phyloP scores from a whole-genome alignment of 2,329 filamentous ascomycete genomes.

The Colletotrichum caudatum region DNA sequence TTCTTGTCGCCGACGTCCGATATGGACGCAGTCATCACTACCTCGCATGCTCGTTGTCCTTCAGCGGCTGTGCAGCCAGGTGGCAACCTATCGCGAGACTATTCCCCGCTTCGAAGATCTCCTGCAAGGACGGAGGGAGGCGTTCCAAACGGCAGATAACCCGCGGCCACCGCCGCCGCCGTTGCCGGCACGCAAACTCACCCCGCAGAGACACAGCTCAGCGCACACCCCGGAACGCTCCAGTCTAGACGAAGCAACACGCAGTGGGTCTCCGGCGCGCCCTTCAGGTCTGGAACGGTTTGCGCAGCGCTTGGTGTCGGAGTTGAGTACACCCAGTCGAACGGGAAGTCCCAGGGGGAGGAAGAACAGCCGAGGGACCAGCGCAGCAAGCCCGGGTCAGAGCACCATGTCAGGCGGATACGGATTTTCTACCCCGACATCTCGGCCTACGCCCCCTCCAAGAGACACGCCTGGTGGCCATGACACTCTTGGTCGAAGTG shows the following conservation, averaged over 20 bases:
- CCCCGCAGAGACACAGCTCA: constrained; percentile 45
- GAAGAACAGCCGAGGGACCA: constrained; percentile 57
- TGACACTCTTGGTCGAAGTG: constrained; percentile 51
- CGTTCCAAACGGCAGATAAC: constrained; percentile 71
- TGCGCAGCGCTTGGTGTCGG: constrained; percentile 72
- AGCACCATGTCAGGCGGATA: constrained; percentile 46
- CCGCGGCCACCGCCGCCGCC: constrained; percentile 47
- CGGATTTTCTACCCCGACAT: constrained; percentile 49
- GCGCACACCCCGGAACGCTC: constrained; percentile 56
- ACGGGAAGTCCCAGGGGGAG: constrained; percentile 63
- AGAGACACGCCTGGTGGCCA: constrained; percentile 58
- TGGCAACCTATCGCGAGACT: constrained; percentile 70
- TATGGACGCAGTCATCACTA: constrained; percentile 63
- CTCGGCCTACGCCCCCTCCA: constrained; percentile 54
- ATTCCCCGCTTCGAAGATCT: constrained; percentile 81
- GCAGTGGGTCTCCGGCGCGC: constrained; percentile 64
- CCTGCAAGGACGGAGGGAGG: constrained; percentile 73
- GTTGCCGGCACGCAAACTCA: constrained; percentile 44
- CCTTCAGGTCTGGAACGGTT: constrained; percentile 70
- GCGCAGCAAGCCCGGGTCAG: constrained; percentile 50
- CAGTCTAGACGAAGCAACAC: constrained; percentile 58
- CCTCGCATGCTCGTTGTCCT: constrained; percentile 69
- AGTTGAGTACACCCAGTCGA: constrained; percentile 67
- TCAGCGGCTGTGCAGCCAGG: constrained; percentile 71
- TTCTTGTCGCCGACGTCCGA: constrained; percentile 65